Percentiles rank a stretch among this genome's conserved stretches.
phyloP scores from a whole-genome alignment of 139 green algal species.

The Edaphochlamys debaryana region DNA sequence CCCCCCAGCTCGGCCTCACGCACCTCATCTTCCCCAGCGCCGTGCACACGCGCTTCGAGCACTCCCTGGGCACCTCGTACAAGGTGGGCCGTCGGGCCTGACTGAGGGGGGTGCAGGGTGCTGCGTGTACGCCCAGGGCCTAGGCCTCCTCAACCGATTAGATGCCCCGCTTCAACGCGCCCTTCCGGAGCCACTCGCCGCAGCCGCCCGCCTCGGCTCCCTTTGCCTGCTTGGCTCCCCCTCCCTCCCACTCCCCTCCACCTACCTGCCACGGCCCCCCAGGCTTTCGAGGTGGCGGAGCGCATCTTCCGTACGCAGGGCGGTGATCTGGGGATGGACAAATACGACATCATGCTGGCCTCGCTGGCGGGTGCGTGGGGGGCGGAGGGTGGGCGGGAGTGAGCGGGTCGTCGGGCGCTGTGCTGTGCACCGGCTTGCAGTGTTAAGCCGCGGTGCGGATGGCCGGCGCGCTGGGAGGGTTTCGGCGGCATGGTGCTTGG shows the following conservation, averaged over 20 bases:
- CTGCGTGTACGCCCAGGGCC: no score
- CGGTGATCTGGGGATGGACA: slow-evolving; percentile 34
- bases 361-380: slow-evolving; percentile 54
- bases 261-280: background rate
- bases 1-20: slow-evolving; percentile 77
- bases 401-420: no score
- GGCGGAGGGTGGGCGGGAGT: background rate
- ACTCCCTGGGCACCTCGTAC: slow-evolving; percentile 84
- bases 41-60: slow-evolving; percentile 88
- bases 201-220: background rate
- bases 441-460: no score
- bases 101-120: background rate
- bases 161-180: no score
- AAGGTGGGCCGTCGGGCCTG: slow-evolving; percentile 47
- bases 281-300: slow-evolving; percentile 4
- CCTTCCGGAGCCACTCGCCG: background rate
- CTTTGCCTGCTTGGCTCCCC: no score
- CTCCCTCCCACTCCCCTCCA: background rate
- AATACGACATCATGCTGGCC: slow-evolving; percentile 66
- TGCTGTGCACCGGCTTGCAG: no score
- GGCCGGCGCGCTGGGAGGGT: no score
- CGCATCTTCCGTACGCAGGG: slow-evolving; percentile 16
- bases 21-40: slow-evolving; percentile 80
- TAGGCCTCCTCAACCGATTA: no score
- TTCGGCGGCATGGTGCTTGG: no score